A percentile compares a stretch with the other conserved stretches of the same genome.
Conservation (phyloP, 225 moss, liverwort and hornwort species). For the Sphagnum tenellum region DNA sequence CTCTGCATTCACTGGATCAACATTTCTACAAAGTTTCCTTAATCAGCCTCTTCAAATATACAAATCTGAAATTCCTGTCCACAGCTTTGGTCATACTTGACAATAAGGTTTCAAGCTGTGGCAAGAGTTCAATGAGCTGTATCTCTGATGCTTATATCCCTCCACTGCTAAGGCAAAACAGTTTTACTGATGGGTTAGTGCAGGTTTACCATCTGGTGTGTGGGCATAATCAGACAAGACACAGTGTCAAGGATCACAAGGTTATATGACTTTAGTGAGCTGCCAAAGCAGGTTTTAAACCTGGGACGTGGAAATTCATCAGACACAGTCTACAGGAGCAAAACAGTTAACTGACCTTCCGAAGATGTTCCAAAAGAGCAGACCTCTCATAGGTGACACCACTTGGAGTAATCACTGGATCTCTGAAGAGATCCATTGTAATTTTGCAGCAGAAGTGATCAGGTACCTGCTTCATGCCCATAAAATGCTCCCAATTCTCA, state of each 20-base stretch:
- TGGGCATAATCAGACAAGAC: no score
- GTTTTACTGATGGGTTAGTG: no score
- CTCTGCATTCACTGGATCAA: not conserved
- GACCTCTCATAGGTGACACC: constrained; percentile 90
- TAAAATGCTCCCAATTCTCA: not conserved
- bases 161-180: not conserved
- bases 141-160: not conserved
- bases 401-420: constrained; percentile 86
- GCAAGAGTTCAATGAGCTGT: not conserved
- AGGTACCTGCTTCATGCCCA: constrained; percentile 48
- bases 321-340: not conserved
- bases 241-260: not conserved
- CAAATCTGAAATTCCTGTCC: no score
- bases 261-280: no score
- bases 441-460: constrained; percentile 93
- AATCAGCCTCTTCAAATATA: not conserved
- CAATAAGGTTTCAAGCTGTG: no score
- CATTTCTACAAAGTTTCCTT: not conserved
- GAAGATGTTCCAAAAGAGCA: constrained; percentile 71
- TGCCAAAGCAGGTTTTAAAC: not conserved
- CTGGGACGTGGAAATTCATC: not conserved
- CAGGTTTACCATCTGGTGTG: no score
- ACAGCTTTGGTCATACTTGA: no score
- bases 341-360: constrained; percentile 39
- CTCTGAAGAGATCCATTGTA: constrained; percentile 91